Percentiles rank a stretch among this genome's conserved stretches.
These are phyloP conservation scores for Trichoderma gracile DNA, from an alignment of 2,329 filamentous ascomycete genomes.

Conservation along the genomic window DNA sequence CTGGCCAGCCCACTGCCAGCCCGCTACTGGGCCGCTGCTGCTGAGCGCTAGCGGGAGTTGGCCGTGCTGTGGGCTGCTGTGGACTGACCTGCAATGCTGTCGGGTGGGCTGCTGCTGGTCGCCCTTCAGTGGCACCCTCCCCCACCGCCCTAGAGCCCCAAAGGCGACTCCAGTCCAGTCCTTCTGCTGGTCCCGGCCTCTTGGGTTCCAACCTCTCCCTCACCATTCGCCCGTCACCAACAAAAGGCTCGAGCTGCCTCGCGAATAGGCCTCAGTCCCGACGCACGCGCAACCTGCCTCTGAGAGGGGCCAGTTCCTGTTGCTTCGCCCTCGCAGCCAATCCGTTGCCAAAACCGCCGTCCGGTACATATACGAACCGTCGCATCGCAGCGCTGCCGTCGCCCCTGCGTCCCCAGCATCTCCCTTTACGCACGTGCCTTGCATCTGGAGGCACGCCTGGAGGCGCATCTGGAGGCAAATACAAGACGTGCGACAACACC, in stretches of 20 bases:
- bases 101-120: neutral
- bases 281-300: slow-evolving; percentile 22
- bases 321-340: slow-evolving; percentile 12
- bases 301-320: slow-evolving; percentile 22
- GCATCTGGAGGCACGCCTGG: neutral
- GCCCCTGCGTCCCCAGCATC: slow-evolving; percentile 25
- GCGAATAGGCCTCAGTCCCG: slow-evolving; percentile 20
- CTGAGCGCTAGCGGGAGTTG: slow-evolving; percentile 24
- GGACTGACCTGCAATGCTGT: neutral
- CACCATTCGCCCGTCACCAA: slow-evolving; percentile 23
- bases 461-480: neutral
- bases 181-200: slow-evolving; percentile 21
- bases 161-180: too few species aligned
- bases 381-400: slow-evolving; percentile 1
- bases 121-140: neutral
- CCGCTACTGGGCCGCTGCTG: slow-evolving; percentile 11
- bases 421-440: slow-evolving; percentile 28
- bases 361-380: slow-evolving; percentile 8
- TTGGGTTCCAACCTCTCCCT: slow-evolving; percentile 22
- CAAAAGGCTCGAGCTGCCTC: slow-evolving; percentile 24
- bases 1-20: slow-evolving; percentile 10
- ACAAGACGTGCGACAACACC: too few species aligned
- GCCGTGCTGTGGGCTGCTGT: slow-evolving; percentile 14
- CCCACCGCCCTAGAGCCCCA: slow-evolving; percentile 7
- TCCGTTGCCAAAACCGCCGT: slow-evolving; percentile 10